Conservation (phyloP, 345 rosid species). For the Acer yangbiense region DNA sequence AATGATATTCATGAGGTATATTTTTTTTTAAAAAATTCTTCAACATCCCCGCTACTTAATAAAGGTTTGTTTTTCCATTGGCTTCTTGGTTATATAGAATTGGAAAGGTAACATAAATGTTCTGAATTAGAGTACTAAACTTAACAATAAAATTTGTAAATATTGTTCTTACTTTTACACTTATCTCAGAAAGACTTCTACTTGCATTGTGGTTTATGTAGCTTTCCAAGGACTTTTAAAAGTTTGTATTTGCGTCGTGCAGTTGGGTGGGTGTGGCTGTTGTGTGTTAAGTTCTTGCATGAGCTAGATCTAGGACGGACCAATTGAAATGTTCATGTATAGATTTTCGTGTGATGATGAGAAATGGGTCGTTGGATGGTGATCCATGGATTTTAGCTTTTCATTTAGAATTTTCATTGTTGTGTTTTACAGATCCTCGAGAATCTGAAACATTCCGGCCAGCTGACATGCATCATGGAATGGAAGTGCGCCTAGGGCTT, state of each 20-base stretch:
- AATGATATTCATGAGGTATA: no score
- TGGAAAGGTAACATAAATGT: neutral
- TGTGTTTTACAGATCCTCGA: slow-evolving; percentile 47
- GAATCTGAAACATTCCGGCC: slow-evolving; percentile 57
- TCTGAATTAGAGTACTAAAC: no score
- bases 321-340: neutral
- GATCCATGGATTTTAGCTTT: neutral
- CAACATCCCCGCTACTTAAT: neutral
- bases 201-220: neutral
- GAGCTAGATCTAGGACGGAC: neutral
- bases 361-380: neutral
- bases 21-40: neutral
- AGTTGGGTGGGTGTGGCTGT: neutral
- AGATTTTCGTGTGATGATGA: neutral
- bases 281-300: neutral
- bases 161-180: no score
- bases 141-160: no score
- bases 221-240: neutral
- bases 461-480: slow-evolving; percentile 53
- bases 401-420: neutral
- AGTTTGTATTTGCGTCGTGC: neutral
- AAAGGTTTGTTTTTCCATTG: neutral
- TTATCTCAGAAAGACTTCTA: neutral
- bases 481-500: slow-evolving; percentile 55
- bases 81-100: neutral